Percentiles rank a stretch among this genome's conserved stretches.
phyloP scores from a whole-genome alignment of 1,284 basidiomycete genomes.

The Fomitopsis betulina region DNA sequence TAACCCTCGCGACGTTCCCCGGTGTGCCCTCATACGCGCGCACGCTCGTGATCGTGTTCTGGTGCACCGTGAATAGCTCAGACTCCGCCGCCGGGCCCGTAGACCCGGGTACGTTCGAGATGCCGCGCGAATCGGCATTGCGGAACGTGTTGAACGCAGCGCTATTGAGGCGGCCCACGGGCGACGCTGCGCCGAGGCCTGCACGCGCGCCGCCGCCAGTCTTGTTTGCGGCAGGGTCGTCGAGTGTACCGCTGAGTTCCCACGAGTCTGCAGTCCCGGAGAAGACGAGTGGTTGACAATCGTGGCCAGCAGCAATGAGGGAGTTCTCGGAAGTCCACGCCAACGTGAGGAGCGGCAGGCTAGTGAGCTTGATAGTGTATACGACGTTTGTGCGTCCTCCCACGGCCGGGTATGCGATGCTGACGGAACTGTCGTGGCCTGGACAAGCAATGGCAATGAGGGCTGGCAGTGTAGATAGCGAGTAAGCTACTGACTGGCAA shows the following conservation, averaged over 20 bases:
- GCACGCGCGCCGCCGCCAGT: constrained; percentile 34
- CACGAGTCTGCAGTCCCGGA: constrained; percentile 70
- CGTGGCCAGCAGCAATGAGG: constrained; percentile 92
- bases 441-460: not conserved
- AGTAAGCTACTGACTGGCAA: constrained; percentile 64
- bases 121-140: constrained; percentile 87
- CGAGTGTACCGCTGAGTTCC: constrained; percentile 76
- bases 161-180: constrained; percentile 84
- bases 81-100: constrained; percentile 49
- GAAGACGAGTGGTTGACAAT: constrained; percentile 93
- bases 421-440: constrained; percentile 93
- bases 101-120: constrained; percentile 40
- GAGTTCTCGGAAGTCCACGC: constrained; percentile 81
- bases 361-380: constrained; percentile 69
- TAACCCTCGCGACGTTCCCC: constrained; percentile 71
- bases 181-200: constrained; percentile 36
- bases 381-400: constrained; percentile 68
- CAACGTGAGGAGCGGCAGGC: constrained; percentile 80
- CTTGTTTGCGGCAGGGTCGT: constrained; percentile 64
- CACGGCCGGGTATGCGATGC: constrained; percentile 75
- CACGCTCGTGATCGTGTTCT: constrained; percentile 97
- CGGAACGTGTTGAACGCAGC: constrained; percentile 96
- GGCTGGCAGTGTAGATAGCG: not conserved
- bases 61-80: constrained; percentile 86
- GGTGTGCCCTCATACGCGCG: constrained; percentile 66